Evolutionary conservation across 352 stramenopile genomes (phyloP), one percentile per base, ranked within the genome.

Genomic region (Globisporangium apiculatum): DNA sequence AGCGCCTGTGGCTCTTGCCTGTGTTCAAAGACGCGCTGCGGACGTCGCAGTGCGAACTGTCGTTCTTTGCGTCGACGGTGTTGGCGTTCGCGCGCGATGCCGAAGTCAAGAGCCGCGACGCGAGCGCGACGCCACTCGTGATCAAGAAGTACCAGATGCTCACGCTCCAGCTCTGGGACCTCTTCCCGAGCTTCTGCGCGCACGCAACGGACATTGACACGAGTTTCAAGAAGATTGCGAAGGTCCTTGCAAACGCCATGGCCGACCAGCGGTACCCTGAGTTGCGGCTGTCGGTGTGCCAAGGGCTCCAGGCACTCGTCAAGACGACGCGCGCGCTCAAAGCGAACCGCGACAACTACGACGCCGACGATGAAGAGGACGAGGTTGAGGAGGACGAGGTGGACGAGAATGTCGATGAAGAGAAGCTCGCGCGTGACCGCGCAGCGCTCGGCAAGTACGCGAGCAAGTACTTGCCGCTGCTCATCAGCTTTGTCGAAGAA

Each of bases 141-240:
- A 62, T 79, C 18, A 93, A 93, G 64, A 88, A 87, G 55, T 73
- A 84, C 45, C 78, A 93, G 60, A 87, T 72, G 45, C 70, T 87
- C 14, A 83, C 83, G 48, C 83, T 93, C 60, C 83, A 93, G 65
- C 62, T 95, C 40, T 95, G 86, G 86, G 67, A 69, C 14, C 59
- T 94, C 4, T 95, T 95, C 66, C 86, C 86, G 7, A 91, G 73
- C 58, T 76, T 95, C 46, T 93, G 83, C 48, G 70, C 75, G 35
- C 76, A 79, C 59, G 79, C 79, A 4, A 61, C 82, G 35, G 86
- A 95, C 62, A 76, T 95, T 52, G 78, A 87, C 60, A 71, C 69
- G 38, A 81, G 81, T 37, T 95, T 95, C 60, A 92, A 92, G 74
- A 89, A 80, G 62, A 74, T 95, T 46, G 86, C 86, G 49, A 95